Base-by-base conservation (phyloP, 2,329 filamentous ascomycete species). In the Zymoseptoria brevis region DNA sequence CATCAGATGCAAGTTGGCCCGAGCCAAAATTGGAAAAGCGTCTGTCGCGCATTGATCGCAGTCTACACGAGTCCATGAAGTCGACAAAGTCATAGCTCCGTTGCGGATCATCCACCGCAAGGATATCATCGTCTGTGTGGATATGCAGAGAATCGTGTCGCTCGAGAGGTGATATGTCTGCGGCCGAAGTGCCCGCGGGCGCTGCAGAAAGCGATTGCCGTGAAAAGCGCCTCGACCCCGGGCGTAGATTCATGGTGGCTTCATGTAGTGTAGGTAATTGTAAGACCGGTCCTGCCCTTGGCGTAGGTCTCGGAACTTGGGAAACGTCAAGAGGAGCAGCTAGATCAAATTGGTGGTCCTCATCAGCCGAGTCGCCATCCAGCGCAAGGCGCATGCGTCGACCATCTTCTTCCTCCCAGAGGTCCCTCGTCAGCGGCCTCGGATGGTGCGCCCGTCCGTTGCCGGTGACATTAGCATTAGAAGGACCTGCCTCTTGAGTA, bases 11-110 rank as follows among this genome's bases (percentile, higher is more conserved):
- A 51, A 65, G 65, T 13, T 64, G 49, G 13, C 59, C 64, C n/a
- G 59, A 61, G 19, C 63, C 60, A 26, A 64, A 69, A 4, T 53
- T 49, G 4, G 63, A 65, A 13, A 64, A 54, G 19, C 56, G 57
- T 50, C 60, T 65, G 53, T 64, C 57, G n/a, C 55, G 55, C n/a
- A 64, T 30, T 6, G 65, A 64, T 49, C 63, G 63, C 22, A 69
- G 55, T 35, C 68, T 63, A 69, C 70, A 72, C 26, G 53, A 57
- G 29, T 71, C 66, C 62, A 72, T 60, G 49, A 72, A 72, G 3
- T 70, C 67, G 5, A 59, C 58, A 52, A 72, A 62, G 56, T 72
- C 69, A 55, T 71, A 71, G 30, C 60, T 64, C 8, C 66, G 62
- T n/a, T 61, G 54, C 13, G 62, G 66, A 57, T 71, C 66, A 50